Evolutionary conservation across 1,284 basidiomycete species (phyloP).

Genomic region (Heliocybe sulcata): DNA sequence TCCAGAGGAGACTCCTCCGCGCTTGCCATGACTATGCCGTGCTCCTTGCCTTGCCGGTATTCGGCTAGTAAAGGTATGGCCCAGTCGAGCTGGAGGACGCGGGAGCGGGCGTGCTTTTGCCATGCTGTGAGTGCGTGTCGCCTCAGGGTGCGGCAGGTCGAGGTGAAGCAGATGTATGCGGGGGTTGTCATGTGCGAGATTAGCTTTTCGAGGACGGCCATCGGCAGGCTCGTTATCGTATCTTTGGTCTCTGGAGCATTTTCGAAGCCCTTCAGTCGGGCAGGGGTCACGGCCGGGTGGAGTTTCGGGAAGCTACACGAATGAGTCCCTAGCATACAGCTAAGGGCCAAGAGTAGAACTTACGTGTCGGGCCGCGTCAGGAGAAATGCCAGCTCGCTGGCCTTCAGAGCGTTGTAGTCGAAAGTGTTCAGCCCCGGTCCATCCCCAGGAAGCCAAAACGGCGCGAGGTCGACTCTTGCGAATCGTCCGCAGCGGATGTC

Average conservation of each 20-base stretch:
- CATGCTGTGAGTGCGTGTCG: slow-evolving; percentile 18
- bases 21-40: slow-evolving; percentile 11
- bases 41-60: slow-evolving; percentile 7
- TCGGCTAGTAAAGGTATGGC: slow-evolving; percentile 15
- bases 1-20: slow-evolving; percentile 10
- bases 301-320: too few relatives aligned
- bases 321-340: too few relatives aligned
- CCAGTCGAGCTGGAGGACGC: slow-evolving; percentile 19
- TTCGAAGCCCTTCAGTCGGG: slow-evolving; percentile 7
- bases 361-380: slow-evolving; percentile 15
- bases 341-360: too few relatives aligned
- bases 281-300: too few relatives aligned
- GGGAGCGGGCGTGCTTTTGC: slow-evolving; percentile 16
- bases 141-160: slow-evolving; percentile 20
- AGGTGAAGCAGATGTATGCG: slow-evolving; percentile 15
- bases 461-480: slow-evolving; percentile 15
- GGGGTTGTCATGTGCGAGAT: slow-evolving; percentile 14
- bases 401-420: slow-evolving; percentile 13
- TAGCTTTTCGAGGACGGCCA: slow-evolving; percentile 13
- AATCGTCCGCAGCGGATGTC: slow-evolving; percentile 10
- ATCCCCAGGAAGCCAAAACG: slow-evolving; percentile 17
- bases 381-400: slow-evolving; percentile 12
- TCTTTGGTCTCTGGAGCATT: slow-evolving; percentile 8
- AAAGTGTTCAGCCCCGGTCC: slow-evolving; percentile 14
- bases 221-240: slow-evolving; percentile 13